Percentiles rank a stretch among this genome's conserved stretches.
Evolutionary conservation across 2,329 filamentous ascomycete genomes (phyloP).

Genomic region (Diaporthe humulicola): DNA sequence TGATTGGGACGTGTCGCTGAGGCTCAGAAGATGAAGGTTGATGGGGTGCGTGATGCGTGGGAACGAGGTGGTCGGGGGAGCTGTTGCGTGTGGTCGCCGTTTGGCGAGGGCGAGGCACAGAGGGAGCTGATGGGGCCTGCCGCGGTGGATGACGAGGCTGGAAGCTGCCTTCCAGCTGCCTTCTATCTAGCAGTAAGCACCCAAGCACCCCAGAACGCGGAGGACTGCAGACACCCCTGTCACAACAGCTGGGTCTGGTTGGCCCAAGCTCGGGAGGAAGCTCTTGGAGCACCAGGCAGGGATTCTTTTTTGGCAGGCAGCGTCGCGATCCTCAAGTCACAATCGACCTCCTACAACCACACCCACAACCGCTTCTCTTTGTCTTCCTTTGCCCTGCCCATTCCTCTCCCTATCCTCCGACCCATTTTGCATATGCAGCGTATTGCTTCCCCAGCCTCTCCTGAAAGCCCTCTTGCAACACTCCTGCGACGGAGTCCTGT

Average conservation of each 20-base stretch:
- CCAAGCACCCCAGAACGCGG: conserved; percentile 38
- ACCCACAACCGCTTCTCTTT: conserved; percentile 25
- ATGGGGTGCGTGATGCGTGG: conserved; percentile 7
- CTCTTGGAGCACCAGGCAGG: conserved; percentile 40
- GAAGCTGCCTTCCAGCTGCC: conserved; percentile 58
- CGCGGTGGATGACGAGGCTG: conserved; percentile 66
- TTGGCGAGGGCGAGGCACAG: conserved; percentile 40
- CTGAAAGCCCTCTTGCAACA: not conserved
- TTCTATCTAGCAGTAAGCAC: too few relatives aligned
- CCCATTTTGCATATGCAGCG: not conserved
- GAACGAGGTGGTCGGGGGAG: conserved; percentile 35
- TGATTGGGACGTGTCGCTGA: conserved; percentile 1
- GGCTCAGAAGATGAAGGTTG: conserved; percentile 4
- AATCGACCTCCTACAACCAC: not conserved
- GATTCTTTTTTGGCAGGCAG: conserved; percentile 37
- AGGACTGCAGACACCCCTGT: conserved; percentile 31
- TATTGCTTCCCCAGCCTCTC: not conserved
- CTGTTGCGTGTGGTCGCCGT: conserved; percentile 38
- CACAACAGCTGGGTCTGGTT: conserved; percentile 20
- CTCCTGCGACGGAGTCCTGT: not conserved
- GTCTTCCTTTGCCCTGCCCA: conserved; percentile 18
- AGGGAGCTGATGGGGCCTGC: conserved; percentile 47
- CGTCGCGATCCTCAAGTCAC: conserved; percentile 34
- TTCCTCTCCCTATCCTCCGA: not conserved
- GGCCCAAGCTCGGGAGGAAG: conserved; percentile 35